Base-by-base conservation (phyloP, 495 filamentous ascomycete species). In the Hyaloscypha finlandica region DNA sequence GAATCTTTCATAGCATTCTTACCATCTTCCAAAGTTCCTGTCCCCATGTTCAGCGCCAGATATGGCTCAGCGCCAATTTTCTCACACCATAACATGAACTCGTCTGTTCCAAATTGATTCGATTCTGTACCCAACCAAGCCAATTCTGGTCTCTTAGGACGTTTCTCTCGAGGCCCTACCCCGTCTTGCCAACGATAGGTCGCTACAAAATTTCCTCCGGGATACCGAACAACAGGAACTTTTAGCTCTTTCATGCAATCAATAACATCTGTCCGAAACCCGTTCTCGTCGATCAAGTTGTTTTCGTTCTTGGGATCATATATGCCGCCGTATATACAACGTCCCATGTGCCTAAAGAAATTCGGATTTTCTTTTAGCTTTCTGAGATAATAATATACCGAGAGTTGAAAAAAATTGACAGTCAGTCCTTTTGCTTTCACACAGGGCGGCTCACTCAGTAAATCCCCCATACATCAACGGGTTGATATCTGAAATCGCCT, bases 181-280 rank as follows among this genome's bases (percentile, higher is more conserved):
- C 86, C 86, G 74, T 89, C 86, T 20, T 85, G 76, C 86, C 86
- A 89, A 70, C 87, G 86, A 70, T 89, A 89, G 20, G 86, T 89
- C 4, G 86, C 86, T 59, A 83, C 83, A 65, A 89, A 89, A 68
- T 89, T 89, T 20, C 86, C 86, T 29, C 86, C 86, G 16, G 86
- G 86, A 73, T 89, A 89, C 29, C 86, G 76, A 48, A 89, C 82
- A 22, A 87, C 85, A 22, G 86, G 86, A 30, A 86, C 81, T 29
- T 84, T 79, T 11, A 89, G 76, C 35, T 85, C 84, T 69, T 83
- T 84, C 68, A 88, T 72, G 39, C 82, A 79, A 67, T 84, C 80
- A 22, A 89, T 79, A 9, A 89, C 86, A 74, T 89, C 86, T 65
- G 79, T 88, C 22, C 86, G 81, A 71, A 88, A 89, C 16, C 86